Evolutionary conservation across 139 green algal species (phyloP), one percentile per base, ranked within the genome.

Genomic region (Chlamydomonas sphaeroides): DNA sequence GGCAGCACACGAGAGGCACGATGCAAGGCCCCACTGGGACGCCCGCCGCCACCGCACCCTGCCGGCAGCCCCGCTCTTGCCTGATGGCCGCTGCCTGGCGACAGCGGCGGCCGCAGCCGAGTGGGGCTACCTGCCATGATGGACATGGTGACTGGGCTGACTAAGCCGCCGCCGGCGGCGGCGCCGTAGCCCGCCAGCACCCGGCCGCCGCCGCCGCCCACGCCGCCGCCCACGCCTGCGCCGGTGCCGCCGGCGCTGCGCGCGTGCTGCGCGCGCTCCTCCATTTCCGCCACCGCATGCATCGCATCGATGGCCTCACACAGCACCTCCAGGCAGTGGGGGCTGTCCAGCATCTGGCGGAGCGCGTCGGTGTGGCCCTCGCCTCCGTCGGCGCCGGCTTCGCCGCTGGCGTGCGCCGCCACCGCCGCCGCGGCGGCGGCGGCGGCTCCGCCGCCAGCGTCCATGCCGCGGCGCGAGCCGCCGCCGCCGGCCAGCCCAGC

Each of bases 261-360:
- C 6, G 35, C 33, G 15, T 59, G 53, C 51, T 1, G 30, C 28
- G 56, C 36, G 1, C 72, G 72, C 38, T 68, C 56, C 72, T 68
- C 72, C 57, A 38, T 56, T 38, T 80, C 56, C 57, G 38, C 14
- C 18, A 80, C 72, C 10, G 72, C 72, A 21, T 56, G 36, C 56
- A 63, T 57, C 26, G n/a, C 38, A 7, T 80, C 72, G 36, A 80
- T 56, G 5, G 57, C 72, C 56, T 80, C 72, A 57, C 72, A 80
- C 56, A 80, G 26, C 56, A 80, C 72, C 18, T 80, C 56, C 39
- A 80, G 28, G 2, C 36, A 56, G 25, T 59, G n/a, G 0, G 72
- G 72, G 26, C 56, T 45, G 39, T 68, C 57, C 36, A 80, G 38
- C 39, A 80, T 32, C 53, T 80, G 72, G 8, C 30, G 56, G 0